Base-by-base conservation (phyloP, 179 eudicot genomes). In the Silene vulgaris region DNA sequence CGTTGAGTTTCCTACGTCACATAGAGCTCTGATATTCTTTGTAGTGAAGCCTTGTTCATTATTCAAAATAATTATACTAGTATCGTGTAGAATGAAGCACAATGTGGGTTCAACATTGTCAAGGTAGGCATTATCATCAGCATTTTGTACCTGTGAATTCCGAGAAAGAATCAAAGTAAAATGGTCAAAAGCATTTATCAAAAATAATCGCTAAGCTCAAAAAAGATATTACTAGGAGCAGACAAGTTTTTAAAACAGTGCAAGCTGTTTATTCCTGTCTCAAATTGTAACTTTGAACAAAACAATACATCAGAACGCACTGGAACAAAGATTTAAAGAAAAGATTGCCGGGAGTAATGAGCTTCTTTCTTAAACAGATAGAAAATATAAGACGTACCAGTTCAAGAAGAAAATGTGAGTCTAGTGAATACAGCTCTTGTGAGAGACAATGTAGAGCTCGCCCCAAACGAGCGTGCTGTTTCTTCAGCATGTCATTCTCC, bases 391-490 rank as follows among this genome's bases (percentile, higher is more conserved):
- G 74, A 75, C 85, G 73, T 90, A 93, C 97, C 89, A 96, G 88
- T 82, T 96, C 99, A 66, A 96, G 88, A 73, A 96, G 89, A 81
- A 96, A 96, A 83, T 96, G 99, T 63, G 99, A 96, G 84, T 96
- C 97, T 81, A 93, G 92, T 9, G 97, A 96, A 78, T 96, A 96
- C 82, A 96, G 78, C 82, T 96, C 99, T 77, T 93, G 90, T 16
- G 99, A 93, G 74, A 96, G 99, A 82, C 97, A 91, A 85, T 88
- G 93, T 69, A 96, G 96, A 63, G 99, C 99, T 82, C 99, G 88
- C 65, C 99, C 99, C 74, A 96, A 80, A 75, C 97, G 96, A 83
- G 97, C 97, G 87, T 96, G 96, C 75, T 90, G 97, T 87, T 89
- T 96, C 82, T 86, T 85, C 85, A 93, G 76, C 84, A 96, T 75